Percentiles rank a stretch among this genome's conserved stretches.
These are phyloP conservation scores for Penicillium odoratum DNA, from an alignment of 495 filamentous ascomycete genomes.

Conservation along the genomic window DNA sequence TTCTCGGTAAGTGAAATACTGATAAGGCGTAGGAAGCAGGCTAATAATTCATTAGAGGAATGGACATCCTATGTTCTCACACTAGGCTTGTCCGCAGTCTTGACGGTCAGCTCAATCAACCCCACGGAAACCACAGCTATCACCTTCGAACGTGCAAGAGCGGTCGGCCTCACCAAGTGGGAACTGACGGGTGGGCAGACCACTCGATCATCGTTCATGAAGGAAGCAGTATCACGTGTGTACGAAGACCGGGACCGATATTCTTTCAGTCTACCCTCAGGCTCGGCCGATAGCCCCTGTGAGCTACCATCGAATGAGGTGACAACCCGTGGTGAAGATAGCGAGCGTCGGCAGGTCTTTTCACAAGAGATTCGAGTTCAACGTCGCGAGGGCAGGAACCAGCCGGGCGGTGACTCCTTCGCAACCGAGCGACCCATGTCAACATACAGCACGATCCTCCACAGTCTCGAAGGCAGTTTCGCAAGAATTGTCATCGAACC, in stretches of 20 bases:
- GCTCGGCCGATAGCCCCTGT: conserved; percentile 11
- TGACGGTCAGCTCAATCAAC: conserved; percentile 52
- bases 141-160: conserved; percentile 53
- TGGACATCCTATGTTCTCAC: conserved; percentile 64
- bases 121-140: conserved; percentile 43
- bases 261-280: conserved; percentile 5
- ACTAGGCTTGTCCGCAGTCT: conserved; percentile 56
- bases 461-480: conserved; percentile 32
- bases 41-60: conserved; percentile 55
- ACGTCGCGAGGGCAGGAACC: conserved; percentile 29
- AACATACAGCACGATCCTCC: conserved; percentile 41
- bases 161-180: conserved; percentile 60
- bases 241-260: conserved; percentile 53
- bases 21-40: neutral
- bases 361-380: conserved; percentile 39
- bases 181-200: conserved; percentile 41
- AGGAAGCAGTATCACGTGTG: conserved; percentile 59
- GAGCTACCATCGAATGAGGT: conserved; percentile 12
- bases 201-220: conserved; percentile 61
- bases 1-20: conserved; percentile 47
- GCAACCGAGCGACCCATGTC: conserved; percentile 49
- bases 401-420: conserved; percentile 27
- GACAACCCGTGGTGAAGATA: conserved; percentile 37
- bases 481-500: conserved; percentile 17
- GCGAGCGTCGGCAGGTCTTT: conserved; percentile 15